Evolutionary conservation across 495 filamentous ascomycete genomes (phyloP), one percentile per base, ranked within the genome.

Genomic region (Penicillium bialowiezense): DNA sequence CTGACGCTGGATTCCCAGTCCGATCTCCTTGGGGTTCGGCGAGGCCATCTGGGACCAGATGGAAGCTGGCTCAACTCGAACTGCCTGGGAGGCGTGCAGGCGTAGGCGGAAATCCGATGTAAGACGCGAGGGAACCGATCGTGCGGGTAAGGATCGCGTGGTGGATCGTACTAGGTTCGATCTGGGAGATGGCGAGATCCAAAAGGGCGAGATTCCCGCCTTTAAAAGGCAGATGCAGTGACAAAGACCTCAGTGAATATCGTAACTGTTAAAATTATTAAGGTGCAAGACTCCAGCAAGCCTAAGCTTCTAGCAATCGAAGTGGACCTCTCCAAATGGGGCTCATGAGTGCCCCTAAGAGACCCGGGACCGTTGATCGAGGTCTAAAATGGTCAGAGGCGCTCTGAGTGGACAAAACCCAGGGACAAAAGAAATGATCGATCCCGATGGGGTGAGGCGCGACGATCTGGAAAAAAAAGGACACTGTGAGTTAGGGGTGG

Each of bases 1-100:
- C 24, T 60, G 54, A 15, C 54, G 56, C 15, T 45, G 40, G 6
- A 44, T 48, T 28, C 48, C 54, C 14, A 48, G 35, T 2, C 51
- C 48, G 7, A 45, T 49, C 28, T 48, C 44, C 1, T 37, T 32
- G 20, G 52, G 50, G 7, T 23, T 44, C 15, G 31, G 35, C 13
- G 49, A 59, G 12, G 39, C 36, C 56, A 59, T 59, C 18, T 17
- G 18, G 20, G 28, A 20, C 19, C 2, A 34, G 31, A n/a, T 15
- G 36, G 9, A 13, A 20, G 3, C 7, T 32, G 40, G 8, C 15
- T 7, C 3, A 23, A 20, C 19, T 15, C 15, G 5, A 41, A 15
- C n/a, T 5, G n/a, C 20, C 20, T 28, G 1, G 21, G 20, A 3
- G 19, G 4, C 12, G 20, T 3, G 6, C 2, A 17, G 8, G 14